phyloP scores from a whole-genome alignment of 768 basidiomycete genomes.

The Mycena belliarum region DNA sequence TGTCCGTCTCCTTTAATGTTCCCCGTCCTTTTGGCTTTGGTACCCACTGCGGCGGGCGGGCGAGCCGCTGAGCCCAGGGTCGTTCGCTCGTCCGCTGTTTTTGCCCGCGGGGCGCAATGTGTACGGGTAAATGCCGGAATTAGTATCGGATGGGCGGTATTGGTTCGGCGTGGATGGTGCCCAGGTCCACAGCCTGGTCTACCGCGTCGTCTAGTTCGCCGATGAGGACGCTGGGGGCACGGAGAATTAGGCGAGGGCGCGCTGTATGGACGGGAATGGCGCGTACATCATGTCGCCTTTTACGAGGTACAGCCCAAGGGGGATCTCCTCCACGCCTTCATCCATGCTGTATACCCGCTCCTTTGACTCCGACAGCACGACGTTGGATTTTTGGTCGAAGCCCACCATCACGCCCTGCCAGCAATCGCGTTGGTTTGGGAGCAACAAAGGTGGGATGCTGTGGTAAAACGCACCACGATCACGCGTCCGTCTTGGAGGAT shows the following conservation, averaged over 20 bases:
- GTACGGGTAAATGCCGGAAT: background rate
- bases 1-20: background rate
- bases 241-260: background rate
- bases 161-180: conserved; percentile 84
- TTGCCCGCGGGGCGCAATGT: background rate
- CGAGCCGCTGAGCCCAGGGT: background rate
- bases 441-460: background rate
- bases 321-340: conserved; percentile 91
- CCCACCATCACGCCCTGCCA: conserved; percentile 91
- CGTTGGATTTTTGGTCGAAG: conserved; percentile 93
- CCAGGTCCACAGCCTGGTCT: conserved; percentile 74
- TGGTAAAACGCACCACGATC: conserved; percentile 70
- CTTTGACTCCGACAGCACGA: conserved; percentile 91
- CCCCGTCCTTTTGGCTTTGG: conserved; percentile 1
- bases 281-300: conserved; percentile 98
- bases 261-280: background rate
- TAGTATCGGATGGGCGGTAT: conserved; percentile 80
- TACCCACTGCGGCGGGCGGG: background rate
- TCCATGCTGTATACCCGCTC: conserved; percentile 92
- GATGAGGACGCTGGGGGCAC: conserved; percentile 59
- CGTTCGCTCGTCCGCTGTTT: background rate
- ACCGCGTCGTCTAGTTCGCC: conserved; percentile 85
- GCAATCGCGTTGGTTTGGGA: conserved; percentile 10
- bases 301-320: conserved; percentile 93
- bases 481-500: conserved; percentile 95